Evolutionary conservation across 2,329 filamentous ascomycete species (phyloP), one percentile per base, ranked within the genome.

Genomic region (Ascomycota sp.): DNA sequence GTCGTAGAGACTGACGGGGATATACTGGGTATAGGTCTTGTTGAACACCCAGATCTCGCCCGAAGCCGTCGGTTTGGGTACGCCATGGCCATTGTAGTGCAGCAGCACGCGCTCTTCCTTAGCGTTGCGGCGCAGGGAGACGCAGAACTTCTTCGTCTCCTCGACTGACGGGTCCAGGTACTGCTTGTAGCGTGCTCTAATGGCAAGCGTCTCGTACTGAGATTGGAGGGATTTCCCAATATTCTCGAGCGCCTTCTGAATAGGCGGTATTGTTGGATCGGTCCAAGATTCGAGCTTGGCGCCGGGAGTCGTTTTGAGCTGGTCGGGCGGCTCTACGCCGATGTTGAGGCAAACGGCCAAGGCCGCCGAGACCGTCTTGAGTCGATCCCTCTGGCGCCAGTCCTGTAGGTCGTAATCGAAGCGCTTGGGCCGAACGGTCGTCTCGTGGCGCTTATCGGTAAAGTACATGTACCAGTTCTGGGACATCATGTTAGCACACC

Each of bases 381-480:
- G 63, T 10, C 89, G 71, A 53, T 98, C 89, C 44, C 83, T 76
- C 79, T 95, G 93, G 37, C 89, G 77, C 89, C 89, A 98, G 52
- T 95, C 89, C 50, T 92, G 79, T 6, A 92, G 59, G 40, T 72
- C 63, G 43, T 68, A 69, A 24, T 58, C 53, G 12, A 64, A 66
- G 34, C 71, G 66, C 49, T 83, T 81, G 11, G 83, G 81, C 43
- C 84, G 82, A 16, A 83, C 89, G 27, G 82, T 86, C 16, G 82
- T 89, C 52, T 95, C 89, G 56, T 98, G 89, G 35, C 86, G 76
- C 56, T 95, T 95, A 55, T 98, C 89, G 41, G 86, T 93, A 55
- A 80, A 98, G 57, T 98, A 98, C 86, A 95, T 95, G 61, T 92
- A 95, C 72, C 92, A 98, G 43, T 82, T 91, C 78, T 92, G 54